Base-by-base conservation (phyloP, 1,139 yeast species). In the Suzukiozyma palmioleophila region DNA sequence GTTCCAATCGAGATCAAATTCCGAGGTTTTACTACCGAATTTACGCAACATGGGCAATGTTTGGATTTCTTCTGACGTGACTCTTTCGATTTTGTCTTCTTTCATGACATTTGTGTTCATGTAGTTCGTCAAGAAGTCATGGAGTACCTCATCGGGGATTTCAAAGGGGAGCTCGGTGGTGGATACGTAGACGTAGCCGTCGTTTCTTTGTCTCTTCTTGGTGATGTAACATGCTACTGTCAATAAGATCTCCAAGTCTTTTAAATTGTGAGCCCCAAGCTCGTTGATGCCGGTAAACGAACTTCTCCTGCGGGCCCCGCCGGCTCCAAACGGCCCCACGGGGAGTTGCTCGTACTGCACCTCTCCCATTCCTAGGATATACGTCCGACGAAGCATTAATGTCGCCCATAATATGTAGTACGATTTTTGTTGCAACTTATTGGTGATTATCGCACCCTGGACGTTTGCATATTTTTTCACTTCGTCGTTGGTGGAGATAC, bases 211-310 rank as follows among this genome's bases (percentile, higher is more conserved):
- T 35, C 64, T 48, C 26, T 54, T 53, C 29, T 53, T 50, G 11
- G 64, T 66, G 14, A 60, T 59, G 37, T 54, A 47, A 29, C 62
- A 51, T 3, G 73, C 73, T 2, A 59, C 46, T n/a, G 53, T 49
- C 34, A 69, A 47, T 43, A 69, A 55, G 26, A 69, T 50, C 44
- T 66, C 72, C 43, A 67, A 58, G 46, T 69, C 75, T 42, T 67
- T 71, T 54, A 68, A 69, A 41, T 68, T 69, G 47, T 54, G 57
- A 2, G 72, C 73, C 15, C 72, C 73, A 43, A 67, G 53, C 9
- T 68, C 74, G 47, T 66, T 66, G 32, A 68, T 45, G 3, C 69
- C 67, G 9, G 67, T 57, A 39, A 66, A 63, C 25, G 73, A 66
- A 15, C 70, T 62, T 33, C 72, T 51, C 37, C 72, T 60, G 37